Base-by-base conservation (phyloP, 2,329 filamentous ascomycete species). In the Fusarium sp. region DNA sequence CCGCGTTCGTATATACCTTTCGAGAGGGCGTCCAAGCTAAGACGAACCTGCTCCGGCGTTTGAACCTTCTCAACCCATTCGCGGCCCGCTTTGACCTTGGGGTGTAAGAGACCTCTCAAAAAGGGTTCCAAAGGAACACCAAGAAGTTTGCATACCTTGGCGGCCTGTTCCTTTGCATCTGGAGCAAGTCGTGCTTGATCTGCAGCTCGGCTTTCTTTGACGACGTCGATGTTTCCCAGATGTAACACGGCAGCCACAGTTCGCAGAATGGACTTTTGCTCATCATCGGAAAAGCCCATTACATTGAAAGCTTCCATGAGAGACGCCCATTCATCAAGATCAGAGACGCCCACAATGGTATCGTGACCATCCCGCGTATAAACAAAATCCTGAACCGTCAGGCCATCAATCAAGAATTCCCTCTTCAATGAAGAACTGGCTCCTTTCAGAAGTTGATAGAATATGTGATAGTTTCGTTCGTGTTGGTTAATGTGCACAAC, bases 1-100 rank as follows among this genome's bases (percentile, higher is more conserved):
- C 93, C 92, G 64, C 97, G 92, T 79, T 99, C 96, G 78, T 99
- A 99, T 72, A 99, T 97, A 81, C 96, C 96, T 80, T 99, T 99
- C 10, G 96, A 90, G 18, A 99, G 85, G 18, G 96, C 95, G 80
- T 98, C 94, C 46, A 99, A 88, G 5, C 93, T 88, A 12, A 98
- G 89, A 25, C 93, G 92, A 46, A 98, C 97, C 78, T 99, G 96
- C 71, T 99, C 97, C 0, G 96, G 95, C 2, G 95, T 98, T 78
- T 99, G 96, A 3, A 97, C 94, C 79, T 98, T 99, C 78, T 98
- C 94, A 4, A 99, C 96, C 96, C 95, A 98, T 82, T 99, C 96
- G 55, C 94, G 89, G 21, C 96, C 96, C 43, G 96, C 96, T 80
- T 97, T 98, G 42, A 99, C 97, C 61, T 90, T 93, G 12, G 96